Percentiles rank a stretch among this genome's conserved stretches.
Evolutionary conservation across 2,329 filamentous ascomycete species (phyloP).

Genomic region (Xylariaceae sp.): DNA sequence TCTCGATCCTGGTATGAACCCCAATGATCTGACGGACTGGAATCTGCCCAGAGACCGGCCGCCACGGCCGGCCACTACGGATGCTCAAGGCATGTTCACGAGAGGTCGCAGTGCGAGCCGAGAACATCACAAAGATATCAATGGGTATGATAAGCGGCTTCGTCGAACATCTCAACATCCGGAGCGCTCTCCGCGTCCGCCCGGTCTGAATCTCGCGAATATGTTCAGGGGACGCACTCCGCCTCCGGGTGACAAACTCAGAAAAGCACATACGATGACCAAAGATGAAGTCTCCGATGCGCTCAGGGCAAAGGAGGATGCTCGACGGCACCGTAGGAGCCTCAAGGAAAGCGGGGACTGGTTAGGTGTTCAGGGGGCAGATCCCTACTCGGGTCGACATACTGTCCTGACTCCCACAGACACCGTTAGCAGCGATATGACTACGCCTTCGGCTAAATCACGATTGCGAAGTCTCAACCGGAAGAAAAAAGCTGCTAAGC

Average conservation of each 20-base stretch:
- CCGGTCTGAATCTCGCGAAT: not conserved
- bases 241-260: not conserved
- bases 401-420: conserved; percentile 46
- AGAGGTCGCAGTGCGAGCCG: not conserved
- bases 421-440: conserved; percentile 42
- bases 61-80: not conserved
- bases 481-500: conserved; percentile 32
- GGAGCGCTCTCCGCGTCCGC: not conserved
- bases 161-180: conserved; percentile 3
- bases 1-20: conserved; percentile 19
- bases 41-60: conserved; percentile 24
- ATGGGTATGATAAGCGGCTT: conserved; percentile 13
- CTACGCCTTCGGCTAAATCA: conserved; percentile 26
- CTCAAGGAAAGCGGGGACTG: conserved; percentile 55
- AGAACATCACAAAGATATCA: conserved; percentile 10
- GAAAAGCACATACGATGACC: conserved; percentile 11
- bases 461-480: conserved; percentile 31
- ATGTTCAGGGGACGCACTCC: not conserved
- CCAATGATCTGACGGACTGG: conserved; percentile 26
- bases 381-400: conserved; percentile 52
- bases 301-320: conserved; percentile 28
- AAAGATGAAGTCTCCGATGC: conserved; percentile 17
- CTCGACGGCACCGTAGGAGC: conserved; percentile 38
- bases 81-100: not conserved
- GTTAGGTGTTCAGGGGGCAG: conserved; percentile 55